Conservation (phyloP, 1,284 basidiomycete genomes). For the Ceraceosorus bombacis region DNA sequence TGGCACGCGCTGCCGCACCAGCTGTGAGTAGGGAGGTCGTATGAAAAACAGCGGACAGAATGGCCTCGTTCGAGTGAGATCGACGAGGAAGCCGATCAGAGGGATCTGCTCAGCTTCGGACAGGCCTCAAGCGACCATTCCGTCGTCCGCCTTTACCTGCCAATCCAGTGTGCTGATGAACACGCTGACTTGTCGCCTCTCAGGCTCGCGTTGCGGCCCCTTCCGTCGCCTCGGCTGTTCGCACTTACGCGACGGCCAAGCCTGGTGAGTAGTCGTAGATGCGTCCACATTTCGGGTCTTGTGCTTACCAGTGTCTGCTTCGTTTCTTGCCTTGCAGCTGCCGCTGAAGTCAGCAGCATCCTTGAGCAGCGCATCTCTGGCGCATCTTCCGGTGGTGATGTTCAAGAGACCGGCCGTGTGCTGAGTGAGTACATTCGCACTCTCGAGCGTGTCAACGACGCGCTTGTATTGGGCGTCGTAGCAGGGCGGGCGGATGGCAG, state of each 20-base stretch:
- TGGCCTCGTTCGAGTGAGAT: neutral
- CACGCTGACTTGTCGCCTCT: constrained; percentile 3
- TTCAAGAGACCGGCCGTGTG: constrained; percentile 97
- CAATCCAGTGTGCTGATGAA: neutral
- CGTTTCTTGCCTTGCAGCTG: constrained; percentile 57
- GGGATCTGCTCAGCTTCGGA: neutral
- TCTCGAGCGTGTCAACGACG: too few relatives aligned
- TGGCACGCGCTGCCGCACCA: constrained; percentile 41
- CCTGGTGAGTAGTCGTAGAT: constrained; percentile 60
- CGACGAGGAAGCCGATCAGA: neutral
- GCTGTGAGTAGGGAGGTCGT: constrained; percentile 26
- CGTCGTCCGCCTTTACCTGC: neutral
- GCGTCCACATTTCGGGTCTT: neutral
- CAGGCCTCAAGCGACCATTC: too few relatives aligned
- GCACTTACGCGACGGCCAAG: constrained; percentile 91
- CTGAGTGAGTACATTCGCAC: constrained; percentile 63
- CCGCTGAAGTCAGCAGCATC: constrained; percentile 97
- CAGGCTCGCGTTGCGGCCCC: constrained; percentile 56
- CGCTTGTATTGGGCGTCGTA: too few relatives aligned
- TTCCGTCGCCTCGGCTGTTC: constrained; percentile 28
- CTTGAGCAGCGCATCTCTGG: constrained; percentile 97
- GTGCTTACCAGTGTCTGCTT: neutral
- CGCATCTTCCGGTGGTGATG: constrained; percentile 77
- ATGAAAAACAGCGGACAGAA: constrained; percentile 2
- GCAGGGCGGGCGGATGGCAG: too few relatives aligned